Percentiles rank a stretch among this genome's conserved stretches.
These are phyloP conservation scores for Solanum boliviense DNA, from an alignment of 257 asterid species.

Conservation along the genomic window DNA sequence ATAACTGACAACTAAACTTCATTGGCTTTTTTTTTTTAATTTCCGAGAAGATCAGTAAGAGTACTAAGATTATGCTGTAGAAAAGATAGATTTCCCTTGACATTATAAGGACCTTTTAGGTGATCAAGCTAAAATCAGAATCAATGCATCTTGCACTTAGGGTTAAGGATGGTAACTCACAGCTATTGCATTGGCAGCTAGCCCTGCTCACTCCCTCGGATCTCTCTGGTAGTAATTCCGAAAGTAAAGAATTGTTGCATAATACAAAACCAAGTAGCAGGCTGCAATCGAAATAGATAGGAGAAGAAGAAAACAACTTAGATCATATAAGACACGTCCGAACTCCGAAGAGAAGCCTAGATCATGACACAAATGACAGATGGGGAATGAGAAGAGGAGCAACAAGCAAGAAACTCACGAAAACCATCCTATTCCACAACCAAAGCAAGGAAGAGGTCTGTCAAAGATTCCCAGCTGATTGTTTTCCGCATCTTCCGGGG, in stretches of 20 bases:
- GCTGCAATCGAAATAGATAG: not conserved
- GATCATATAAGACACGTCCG: conserved; percentile 8
- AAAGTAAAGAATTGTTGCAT: conserved; percentile 77
- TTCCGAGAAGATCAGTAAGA: not conserved
- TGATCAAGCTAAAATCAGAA: not conserved
- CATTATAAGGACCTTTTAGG: not conserved
- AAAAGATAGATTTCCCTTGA: not conserved
- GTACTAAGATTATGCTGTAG: not conserved
- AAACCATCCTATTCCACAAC: conserved; percentile 96
- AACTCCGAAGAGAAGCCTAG: conserved; percentile 58
- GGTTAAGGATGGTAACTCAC: conserved; percentile 30
- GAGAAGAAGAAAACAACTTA: not conserved
- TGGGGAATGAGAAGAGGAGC: not conserved
- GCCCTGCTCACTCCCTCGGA: conserved; percentile 97
- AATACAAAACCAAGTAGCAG: conserved; percentile 28
- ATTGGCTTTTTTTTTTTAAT: not conserved
- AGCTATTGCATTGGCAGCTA: conserved; percentile 93
- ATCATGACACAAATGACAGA: not conserved
- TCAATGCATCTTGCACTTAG: not conserved
- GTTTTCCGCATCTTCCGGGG: conserved; percentile 53
- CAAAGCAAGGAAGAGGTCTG: conserved; percentile 91
- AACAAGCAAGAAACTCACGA: conserved; percentile 32
- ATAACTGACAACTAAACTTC: not conserved
- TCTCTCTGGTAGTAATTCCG: conserved; percentile 84
- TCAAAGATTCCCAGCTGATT: conserved; percentile 60